Evolutionary conservation across 306 rosid genomes (phyloP), one percentile per base, ranked within the genome.

Genomic region (Vigna mungo): DNA sequence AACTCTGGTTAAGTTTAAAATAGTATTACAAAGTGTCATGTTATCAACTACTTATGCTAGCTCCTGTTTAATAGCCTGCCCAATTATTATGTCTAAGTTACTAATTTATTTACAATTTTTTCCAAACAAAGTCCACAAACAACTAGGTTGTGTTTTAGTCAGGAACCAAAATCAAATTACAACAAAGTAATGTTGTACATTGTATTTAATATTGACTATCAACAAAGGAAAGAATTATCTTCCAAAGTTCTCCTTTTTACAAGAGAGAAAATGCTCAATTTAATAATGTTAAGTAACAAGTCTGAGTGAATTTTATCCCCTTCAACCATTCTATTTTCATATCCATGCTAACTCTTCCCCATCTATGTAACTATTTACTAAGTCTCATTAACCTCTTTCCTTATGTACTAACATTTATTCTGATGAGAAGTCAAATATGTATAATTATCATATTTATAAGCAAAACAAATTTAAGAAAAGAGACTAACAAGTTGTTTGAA

Each of bases 401-500:
- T 54, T 21, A 21, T 55, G 61, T 21, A 30, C 32, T 20, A 55
- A 10, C 2, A 21, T 7, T 55, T 21, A 55, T 55, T 55, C 9
- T 58, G 16, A 12, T 12, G 14, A 58, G 48, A 44, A 78, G 23
- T 80, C 46, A 56, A 65, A 20, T 18, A 44, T 47, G 64, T 47
- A 68, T 21, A 66, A 41, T 65, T 67, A 72, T 49, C 56, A 78
- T 66, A 47, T 18, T 9, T 66, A 51, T 59, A 78, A 69, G 20
- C 55, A 46, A 44, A 17, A 15, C 5, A 74, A 10, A 51, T 58
- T 55, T n/a, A 34, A 61, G 74, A 51, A 80, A 36, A n/a, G 66
- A 11, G 9, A 44, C 49, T 68, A 83, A 85, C 98, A 96, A 86
- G 68, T 65, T 72, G 72, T 75, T 68, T 46, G 21, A 81, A 85